Evolutionary conservation across 2,329 filamentous ascomycete genomes (phyloP).

Genomic region (Aureobasidium pullulans): DNA sequence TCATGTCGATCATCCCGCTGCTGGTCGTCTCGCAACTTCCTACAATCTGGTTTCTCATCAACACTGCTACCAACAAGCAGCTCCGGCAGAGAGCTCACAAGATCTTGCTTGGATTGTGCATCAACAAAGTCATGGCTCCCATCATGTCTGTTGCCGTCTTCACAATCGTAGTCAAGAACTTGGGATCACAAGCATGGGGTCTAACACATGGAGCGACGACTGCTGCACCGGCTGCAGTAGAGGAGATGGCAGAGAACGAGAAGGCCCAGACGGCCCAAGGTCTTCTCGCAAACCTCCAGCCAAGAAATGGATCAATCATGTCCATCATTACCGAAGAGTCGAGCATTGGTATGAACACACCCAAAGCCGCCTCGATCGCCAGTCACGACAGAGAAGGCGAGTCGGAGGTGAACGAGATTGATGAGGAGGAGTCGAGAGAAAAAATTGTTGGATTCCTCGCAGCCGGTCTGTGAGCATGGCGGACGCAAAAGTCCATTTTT

Average conservation of each 20-base stretch:
- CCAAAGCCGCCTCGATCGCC: background rate
- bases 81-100: constrained; percentile 18
- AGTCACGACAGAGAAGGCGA: background rate
- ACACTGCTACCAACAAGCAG: constrained; percentile 16
- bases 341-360: background rate
- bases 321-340: constrained; percentile 7
- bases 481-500: background rate
- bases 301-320: constrained; percentile 4
- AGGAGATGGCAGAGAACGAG: background rate
- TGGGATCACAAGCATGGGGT: constrained; percentile 20
- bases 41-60: constrained; percentile 20
- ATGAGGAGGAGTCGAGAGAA: background rate
- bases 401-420: constrained; percentile 12
- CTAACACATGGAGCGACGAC: background rate
- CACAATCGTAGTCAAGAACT: constrained; percentile 20
- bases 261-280: background rate
- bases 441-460: constrained; percentile 10
- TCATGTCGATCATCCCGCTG: constrained; percentile 18
- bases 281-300: background rate
- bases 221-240: background rate
- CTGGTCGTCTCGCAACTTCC: constrained; percentile 19
- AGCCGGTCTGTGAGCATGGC: constrained; percentile 5
- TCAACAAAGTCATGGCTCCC: constrained; percentile 20
- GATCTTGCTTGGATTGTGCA: constrained; percentile 19
- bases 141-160: constrained; percentile 20